These are phyloP conservation scores for Blastobotrys aristatus DNA, from an alignment of 1,139 yeast genomes.

Conservation along the genomic window DNA sequence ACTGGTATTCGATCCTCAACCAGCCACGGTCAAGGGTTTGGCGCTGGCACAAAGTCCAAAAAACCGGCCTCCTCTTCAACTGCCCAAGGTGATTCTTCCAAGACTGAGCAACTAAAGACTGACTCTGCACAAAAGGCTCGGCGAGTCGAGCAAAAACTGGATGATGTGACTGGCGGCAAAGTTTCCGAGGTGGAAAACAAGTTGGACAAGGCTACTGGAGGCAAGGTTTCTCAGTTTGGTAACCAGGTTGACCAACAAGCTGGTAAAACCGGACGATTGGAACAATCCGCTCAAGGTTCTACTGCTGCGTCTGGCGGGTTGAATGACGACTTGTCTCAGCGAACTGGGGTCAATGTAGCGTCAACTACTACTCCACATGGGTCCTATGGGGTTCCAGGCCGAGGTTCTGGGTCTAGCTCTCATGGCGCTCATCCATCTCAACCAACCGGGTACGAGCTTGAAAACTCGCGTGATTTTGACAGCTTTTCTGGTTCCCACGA, in stretches of 20 bases:
- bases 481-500: background rate
- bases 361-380: background rate
- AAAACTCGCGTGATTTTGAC: background rate
- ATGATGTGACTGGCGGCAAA: slow-evolving; percentile 6
- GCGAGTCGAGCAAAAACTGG: background rate
- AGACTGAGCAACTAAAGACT: background rate
- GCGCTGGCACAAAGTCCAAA: background rate
- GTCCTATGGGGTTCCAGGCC: slow-evolving; percentile 4
- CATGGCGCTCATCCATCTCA: background rate
- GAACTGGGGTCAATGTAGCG: background rate
- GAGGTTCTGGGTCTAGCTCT: background rate
- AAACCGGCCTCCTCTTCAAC: background rate
- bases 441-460: background rate
- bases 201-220: slow-evolving; percentile 5
- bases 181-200: background rate
- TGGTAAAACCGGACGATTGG: background rate
- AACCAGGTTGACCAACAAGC: background rate
- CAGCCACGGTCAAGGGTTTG: background rate
- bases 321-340: background rate
- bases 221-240: slow-evolving; percentile 1
- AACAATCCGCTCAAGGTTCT: too few species aligned
- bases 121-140: background rate
- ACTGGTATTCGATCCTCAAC: background rate
- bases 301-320: background rate
- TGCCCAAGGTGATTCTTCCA: background rate